Conservation (phyloP, 345 rosid species). For the Brassica napus region DNA sequence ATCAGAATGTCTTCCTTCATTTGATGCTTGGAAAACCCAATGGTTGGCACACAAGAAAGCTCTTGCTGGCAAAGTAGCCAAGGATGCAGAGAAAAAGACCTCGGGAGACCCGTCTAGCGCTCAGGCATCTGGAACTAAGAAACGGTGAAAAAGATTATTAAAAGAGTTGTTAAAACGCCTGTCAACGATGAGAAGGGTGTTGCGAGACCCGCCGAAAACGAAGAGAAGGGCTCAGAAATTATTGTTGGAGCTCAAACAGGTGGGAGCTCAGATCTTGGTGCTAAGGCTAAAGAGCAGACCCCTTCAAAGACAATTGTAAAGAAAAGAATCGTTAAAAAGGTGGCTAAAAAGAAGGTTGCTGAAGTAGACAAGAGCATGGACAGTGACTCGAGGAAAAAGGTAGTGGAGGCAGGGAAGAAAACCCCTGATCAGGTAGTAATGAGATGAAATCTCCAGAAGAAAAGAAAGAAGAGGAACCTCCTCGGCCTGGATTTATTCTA, state of each 20-base stretch:
- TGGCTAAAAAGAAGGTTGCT: slow-evolving; percentile 67
- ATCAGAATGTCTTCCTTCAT: slow-evolving; percentile 82
- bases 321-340: slow-evolving; percentile 78
- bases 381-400: slow-evolving; percentile 37
- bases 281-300: slow-evolving; percentile 45
- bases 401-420: slow-evolving; percentile 39
- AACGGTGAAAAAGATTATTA: slow-evolving; percentile 72
- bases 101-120: slow-evolving; percentile 11
- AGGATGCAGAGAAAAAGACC: slow-evolving; percentile 47
- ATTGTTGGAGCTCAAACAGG: slow-evolving; percentile 47
- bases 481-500: slow-evolving; percentile 79
- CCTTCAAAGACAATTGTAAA: slow-evolving; percentile 57
- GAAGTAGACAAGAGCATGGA: slow-evolving; percentile 40
- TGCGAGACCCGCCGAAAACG: slow-evolving; percentile 36
- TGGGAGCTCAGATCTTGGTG: slow-evolving; percentile 46
- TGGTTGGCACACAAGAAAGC: slow-evolving; percentile 81
- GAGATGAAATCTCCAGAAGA: slow-evolving; percentile 45
- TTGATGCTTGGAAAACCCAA: slow-evolving; percentile 71
- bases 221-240: slow-evolving; percentile 42
- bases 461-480: slow-evolving; percentile 61
- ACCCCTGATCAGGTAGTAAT: slow-evolving; percentile 39
- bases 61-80: slow-evolving; percentile 48
- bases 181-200: slow-evolving; percentile 44
- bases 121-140: slow-evolving; percentile 28
- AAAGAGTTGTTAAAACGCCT: slow-evolving; percentile 77